These are phyloP conservation scores for Russula foetens DNA, from an alignment of 768 basidiomycete genomes.

Conservation along the genomic window DNA sequence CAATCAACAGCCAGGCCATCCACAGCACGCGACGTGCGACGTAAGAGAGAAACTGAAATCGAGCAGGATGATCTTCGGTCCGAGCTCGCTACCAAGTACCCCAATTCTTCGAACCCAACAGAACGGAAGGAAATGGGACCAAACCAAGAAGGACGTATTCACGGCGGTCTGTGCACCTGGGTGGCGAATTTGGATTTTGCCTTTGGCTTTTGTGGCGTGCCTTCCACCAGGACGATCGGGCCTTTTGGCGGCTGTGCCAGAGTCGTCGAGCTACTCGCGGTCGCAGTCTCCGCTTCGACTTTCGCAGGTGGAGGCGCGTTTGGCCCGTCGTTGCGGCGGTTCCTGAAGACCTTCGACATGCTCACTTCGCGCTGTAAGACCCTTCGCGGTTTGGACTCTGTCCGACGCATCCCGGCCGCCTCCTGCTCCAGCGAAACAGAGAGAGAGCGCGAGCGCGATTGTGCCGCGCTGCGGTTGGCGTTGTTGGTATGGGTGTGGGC, in stretches of 20 bases:
- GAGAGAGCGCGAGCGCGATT: constrained; percentile 31
- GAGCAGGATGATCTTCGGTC: not conserved
- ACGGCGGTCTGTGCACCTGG: not conserved
- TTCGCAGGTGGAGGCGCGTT: constrained; percentile 12
- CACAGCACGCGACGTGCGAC: not conserved
- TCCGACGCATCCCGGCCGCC: constrained; percentile 32
- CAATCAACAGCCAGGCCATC: not conserved
- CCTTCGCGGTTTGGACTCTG: constrained; percentile 33
- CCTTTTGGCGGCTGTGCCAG: constrained; percentile 17
- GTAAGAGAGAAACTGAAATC: not conserved
- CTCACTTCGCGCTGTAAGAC: constrained; percentile 64
- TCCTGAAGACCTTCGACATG: constrained; percentile 67
- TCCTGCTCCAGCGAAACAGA: constrained; percentile 68
- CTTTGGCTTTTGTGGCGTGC: constrained; percentile 22
- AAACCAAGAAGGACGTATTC: not conserved
- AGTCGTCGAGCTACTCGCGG: not conserved
- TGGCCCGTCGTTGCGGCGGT: constrained; percentile 24
- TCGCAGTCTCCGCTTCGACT: constrained; percentile 15
- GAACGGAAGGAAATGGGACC: not conserved
- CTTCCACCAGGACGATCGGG: constrained; percentile 23
- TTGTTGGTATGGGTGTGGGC: not conserved
- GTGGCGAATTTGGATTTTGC: not conserved
- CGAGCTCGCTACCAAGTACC: not conserved
- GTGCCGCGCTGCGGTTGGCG: not conserved
- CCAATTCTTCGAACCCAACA: too few relatives aligned